Conservation (phyloP, 2,329 filamentous ascomycete genomes). For the Penicillium sp. region DNA sequence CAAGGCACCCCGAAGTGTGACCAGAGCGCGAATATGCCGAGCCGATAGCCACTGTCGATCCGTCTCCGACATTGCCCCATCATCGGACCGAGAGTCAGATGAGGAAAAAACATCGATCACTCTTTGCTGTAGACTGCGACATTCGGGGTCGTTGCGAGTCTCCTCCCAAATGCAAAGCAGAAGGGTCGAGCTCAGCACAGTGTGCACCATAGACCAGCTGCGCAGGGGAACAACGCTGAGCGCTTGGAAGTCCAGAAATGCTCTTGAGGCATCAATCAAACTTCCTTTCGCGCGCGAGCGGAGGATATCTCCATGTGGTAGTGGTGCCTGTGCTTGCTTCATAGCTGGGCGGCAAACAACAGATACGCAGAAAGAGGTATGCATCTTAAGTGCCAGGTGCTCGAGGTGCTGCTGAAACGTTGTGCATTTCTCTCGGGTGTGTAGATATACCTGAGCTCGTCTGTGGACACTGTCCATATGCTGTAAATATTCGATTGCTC, state of each 20-base stretch:
- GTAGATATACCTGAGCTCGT: slow-evolving; percentile 56
- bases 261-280: slow-evolving; percentile 32
- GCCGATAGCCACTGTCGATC: slow-evolving; percentile 34
- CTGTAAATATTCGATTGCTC: slow-evolving; percentile 41
- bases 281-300: slow-evolving; percentile 30
- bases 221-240: slow-evolving; percentile 35
- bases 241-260: slow-evolving; percentile 38
- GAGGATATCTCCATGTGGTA: slow-evolving; percentile 15
- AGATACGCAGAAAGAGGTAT: slow-evolving; percentile 56
- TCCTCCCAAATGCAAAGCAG: slow-evolving; percentile 41
- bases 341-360: slow-evolving; percentile 62
- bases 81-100: slow-evolving; percentile 12
- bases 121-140: slow-evolving; percentile 33
- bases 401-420: slow-evolving; percentile 55
- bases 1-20: slow-evolving; percentile 26
- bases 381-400: slow-evolving; percentile 59
- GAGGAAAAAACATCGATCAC: slow-evolving; percentile 36
- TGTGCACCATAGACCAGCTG: slow-evolving; percentile 42
- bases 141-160: slow-evolving; percentile 38
- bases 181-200: slow-evolving; percentile 37
- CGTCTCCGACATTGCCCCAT: slow-evolving; percentile 22
- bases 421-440: slow-evolving; percentile 45
- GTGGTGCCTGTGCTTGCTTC: slow-evolving; percentile 33
- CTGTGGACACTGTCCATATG: slow-evolving; percentile 50
- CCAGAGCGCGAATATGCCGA: slow-evolving; percentile 34